Evolutionary conservation across 768 basidiomycete genomes (phyloP), one percentile per base, ranked within the genome.

Genomic region (Tylopilus sp.): DNA sequence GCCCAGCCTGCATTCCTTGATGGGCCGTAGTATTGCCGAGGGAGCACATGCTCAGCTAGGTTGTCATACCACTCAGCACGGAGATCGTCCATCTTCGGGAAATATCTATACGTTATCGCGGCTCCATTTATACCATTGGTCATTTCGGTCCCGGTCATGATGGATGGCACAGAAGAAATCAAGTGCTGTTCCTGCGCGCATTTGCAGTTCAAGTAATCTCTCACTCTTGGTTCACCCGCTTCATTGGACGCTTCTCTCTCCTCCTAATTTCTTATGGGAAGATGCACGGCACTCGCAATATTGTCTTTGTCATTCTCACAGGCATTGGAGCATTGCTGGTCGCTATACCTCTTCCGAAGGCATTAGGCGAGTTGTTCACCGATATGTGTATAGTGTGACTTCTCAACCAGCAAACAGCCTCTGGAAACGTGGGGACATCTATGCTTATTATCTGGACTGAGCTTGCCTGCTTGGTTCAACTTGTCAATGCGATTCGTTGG

Each of bases 321-420:
- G 70, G 76, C 65, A 14, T 78, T 10, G 69, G 67, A 3, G 66
- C 73, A 38, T 37, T 80, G n/a, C 48, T 77, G 1, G 63, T 71
- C 11, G 45, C 78, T 28, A 45, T 81, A 11, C 81, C 84, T 4
- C 60, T 79, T 6, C 75, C 78, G 6, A 81, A 76, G 74, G 82
- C 85, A 57, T 69, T 84, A 45, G 76, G 85, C 78, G 81, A 4
- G 53, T 43, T 3, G 14, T 45, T 43, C 21, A 0, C 36, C 8
- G 3, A 13, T 21, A n/a, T 14, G 4, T n/a, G 8, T 12, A 11
- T 45, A n/a, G 24, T 24, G 8, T 19, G 12, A 48, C 6, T 8
- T 9, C 19, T 24, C 48, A 6, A 62, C 41, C 26, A 41, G 25
- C 29, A 3, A 28, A 24, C 34, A 62, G 61, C 52, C 21, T 56